These are phyloP conservation scores for Cladophialophora immunda DNA, from an alignment of 2,329 filamentous ascomycete genomes.

Conservation along the genomic window DNA sequence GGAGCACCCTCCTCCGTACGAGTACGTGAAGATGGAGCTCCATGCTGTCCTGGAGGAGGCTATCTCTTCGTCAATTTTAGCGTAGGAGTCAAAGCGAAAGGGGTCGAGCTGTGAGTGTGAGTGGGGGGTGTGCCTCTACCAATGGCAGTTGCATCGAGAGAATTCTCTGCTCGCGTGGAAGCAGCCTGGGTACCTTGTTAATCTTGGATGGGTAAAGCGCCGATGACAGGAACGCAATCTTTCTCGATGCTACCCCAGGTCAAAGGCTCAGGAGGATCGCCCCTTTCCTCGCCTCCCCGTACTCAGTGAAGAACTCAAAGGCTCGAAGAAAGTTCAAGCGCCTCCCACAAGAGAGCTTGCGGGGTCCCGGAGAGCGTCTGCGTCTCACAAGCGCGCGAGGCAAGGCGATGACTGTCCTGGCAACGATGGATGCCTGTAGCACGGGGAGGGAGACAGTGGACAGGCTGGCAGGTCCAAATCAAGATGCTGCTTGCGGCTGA, in stretches of 20 bases:
- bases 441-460: not conserved
- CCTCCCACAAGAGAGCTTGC: not conserved
- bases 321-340: slow-evolving; percentile 5
- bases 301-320: not conserved
- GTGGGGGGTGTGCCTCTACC: not conserved
- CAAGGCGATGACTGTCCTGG: not conserved
- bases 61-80: slow-evolving; percentile 15
- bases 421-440: not conserved
- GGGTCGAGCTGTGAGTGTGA: not conserved
- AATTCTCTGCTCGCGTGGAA: slow-evolving; percentile 2
- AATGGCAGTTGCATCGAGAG: slow-evolving; percentile 9
- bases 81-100: slow-evolving; percentile 6
- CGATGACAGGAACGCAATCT: not conserved
- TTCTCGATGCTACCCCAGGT: slow-evolving; percentile 15
- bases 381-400: not conserved
- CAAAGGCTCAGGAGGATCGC: slow-evolving; percentile 11
- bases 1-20: not conserved
- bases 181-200: slow-evolving; percentile 6
- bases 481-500: not conserved
- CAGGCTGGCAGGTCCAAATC: slow-evolving; percentile 1
- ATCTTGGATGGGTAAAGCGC: slow-evolving; percentile 9
- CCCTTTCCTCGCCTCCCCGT: slow-evolving; percentile 11
- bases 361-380: not conserved
- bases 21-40: not conserved
- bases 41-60: not conserved